phyloP scores from a whole-genome alignment of 139 green algal species.

The Diplosphaera chodatii region DNA sequence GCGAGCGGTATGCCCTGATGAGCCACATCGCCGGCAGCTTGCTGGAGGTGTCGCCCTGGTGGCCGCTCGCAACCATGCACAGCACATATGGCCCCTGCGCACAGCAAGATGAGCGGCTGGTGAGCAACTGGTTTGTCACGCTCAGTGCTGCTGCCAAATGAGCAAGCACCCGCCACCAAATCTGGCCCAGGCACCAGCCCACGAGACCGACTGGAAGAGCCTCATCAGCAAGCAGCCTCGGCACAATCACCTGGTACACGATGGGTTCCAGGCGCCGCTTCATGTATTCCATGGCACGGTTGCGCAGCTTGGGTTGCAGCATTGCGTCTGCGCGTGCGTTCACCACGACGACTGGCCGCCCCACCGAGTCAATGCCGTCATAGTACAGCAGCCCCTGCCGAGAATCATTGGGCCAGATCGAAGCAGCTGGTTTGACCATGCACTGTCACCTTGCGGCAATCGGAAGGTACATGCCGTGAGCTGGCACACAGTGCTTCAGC shows the following conservation, averaged over 20 bases:
- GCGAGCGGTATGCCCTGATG: slow-evolving; percentile 53
- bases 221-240: too few species aligned
- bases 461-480: too few species aligned
- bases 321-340: slow-evolving; percentile 36
- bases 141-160: too few species aligned
- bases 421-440: too few species aligned
- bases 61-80: slow-evolving; percentile 15
- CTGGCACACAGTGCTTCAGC: too few species aligned
- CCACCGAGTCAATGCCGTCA: slow-evolving; percentile 59
- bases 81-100: slow-evolving; percentile 39
- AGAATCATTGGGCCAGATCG: too few species aligned
- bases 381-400: slow-evolving; percentile 54
- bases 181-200: too few species aligned
- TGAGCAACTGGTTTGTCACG: too few species aligned
- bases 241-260: slow-evolving; percentile 34
- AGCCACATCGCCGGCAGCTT: slow-evolving; percentile 56
- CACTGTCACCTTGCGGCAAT: too few species aligned
- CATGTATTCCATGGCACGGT: slow-evolving; percentile 38
- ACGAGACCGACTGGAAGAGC: too few species aligned
- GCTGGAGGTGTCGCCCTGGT: slow-evolving; percentile 4
- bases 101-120: too few species aligned
- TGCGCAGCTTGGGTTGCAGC: slow-evolving; percentile 23
- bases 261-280: slow-evolving; percentile 47
- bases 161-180: too few species aligned
- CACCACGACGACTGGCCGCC: slow-evolving; percentile 67